Conservation (phyloP, 2,329 filamentous ascomycete species). For the Penicillium frequentans region DNA sequence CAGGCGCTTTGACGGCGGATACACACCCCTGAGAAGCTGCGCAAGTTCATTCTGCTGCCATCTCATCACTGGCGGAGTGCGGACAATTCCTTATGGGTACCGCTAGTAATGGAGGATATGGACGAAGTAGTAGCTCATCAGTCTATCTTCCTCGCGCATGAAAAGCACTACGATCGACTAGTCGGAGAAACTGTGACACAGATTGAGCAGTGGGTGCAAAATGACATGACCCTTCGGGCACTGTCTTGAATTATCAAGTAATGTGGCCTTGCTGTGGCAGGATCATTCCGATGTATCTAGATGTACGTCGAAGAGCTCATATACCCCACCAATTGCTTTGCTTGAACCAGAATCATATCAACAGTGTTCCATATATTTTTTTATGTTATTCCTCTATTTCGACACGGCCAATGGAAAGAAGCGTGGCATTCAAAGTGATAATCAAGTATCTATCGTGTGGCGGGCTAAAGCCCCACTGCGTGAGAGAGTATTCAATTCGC, state of each 20-base stretch:
- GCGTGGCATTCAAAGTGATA: too few species aligned
- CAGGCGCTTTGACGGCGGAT: not conserved
- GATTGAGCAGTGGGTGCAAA: slow-evolving; percentile 67
- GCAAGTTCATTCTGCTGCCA: slow-evolving; percentile 78
- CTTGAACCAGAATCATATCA: not conserved
- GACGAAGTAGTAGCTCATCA: slow-evolving; percentile 87
- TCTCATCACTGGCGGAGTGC: slow-evolving; percentile 56
- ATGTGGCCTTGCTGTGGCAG: not conserved
- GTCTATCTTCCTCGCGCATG: slow-evolving; percentile 69
- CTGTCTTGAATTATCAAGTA: not conserved
- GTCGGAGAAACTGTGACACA: slow-evolving; percentile 69
- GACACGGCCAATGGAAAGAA: too few species aligned
- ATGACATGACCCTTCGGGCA: slow-evolving; percentile 13
- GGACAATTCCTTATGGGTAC: slow-evolving; percentile 71
- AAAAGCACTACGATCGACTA: slow-evolving; percentile 71
- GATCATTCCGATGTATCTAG: not conserved
- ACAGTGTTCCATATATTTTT: not conserved
- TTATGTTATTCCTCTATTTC: too few species aligned
- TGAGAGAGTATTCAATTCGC: too few species aligned
- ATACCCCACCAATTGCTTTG: not conserved
- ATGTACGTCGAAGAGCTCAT: not conserved
- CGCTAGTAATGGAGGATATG: slow-evolving; percentile 76
- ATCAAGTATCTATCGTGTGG: too few species aligned
- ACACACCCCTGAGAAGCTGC: slow-evolving; percentile 54
- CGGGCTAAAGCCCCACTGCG: too few species aligned